These are phyloP conservation scores for Cucurbita moschata DNA, from an alignment of 306 rosid genomes.

Conservation along the genomic window DNA sequence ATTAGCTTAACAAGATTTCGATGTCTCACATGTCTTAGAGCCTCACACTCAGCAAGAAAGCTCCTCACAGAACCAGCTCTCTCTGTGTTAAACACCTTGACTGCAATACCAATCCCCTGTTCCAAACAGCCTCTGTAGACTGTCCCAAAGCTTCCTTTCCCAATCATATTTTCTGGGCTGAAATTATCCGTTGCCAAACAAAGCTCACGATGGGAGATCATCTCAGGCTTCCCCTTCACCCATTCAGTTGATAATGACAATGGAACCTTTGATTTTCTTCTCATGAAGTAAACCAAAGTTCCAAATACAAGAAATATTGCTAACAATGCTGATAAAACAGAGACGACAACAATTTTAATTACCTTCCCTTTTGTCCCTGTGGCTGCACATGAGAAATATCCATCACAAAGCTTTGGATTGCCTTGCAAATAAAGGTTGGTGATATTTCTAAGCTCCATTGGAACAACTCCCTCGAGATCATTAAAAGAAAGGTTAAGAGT, in stretches of 20 bases:
- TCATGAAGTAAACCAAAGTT: neutral
- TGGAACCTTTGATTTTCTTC: neutral
- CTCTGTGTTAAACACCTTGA: slow-evolving; percentile 46
- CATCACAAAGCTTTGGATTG: slow-evolving; percentile 37
- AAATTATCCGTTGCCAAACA: slow-evolving; percentile 45
- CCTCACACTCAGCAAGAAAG: slow-evolving; percentile 62
- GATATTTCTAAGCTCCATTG: neutral
- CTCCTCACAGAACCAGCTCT: slow-evolving; percentile 40
- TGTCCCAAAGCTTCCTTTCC: slow-evolving; percentile 51
- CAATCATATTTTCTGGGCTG: slow-evolving; percentile 15
- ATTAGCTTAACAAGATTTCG: slow-evolving; percentile 53
- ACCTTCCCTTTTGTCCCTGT: neutral
- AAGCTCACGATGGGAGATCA: slow-evolving; percentile 45
- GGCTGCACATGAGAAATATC: slow-evolving; percentile 13
- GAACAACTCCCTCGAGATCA: slow-evolving; percentile 51
- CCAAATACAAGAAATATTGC: neutral
- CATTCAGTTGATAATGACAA: neutral
- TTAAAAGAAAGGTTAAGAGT: slow-evolving; percentile 48
- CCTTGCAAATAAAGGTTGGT: slow-evolving; percentile 20
- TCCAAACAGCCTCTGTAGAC: slow-evolving; percentile 43
- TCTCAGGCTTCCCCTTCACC: slow-evolving; percentile 23
- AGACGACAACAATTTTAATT: slow-evolving; percentile 7
- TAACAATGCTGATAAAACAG: slow-evolving; percentile 8
- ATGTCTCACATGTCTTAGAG: slow-evolving; percentile 45
- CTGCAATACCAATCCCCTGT: slow-evolving; percentile 35